Percentiles rank a stretch among this genome's conserved stretches.
phyloP scores from a whole-genome alignment of 805 yeast species.

The Yarrowia deformans region DNA sequence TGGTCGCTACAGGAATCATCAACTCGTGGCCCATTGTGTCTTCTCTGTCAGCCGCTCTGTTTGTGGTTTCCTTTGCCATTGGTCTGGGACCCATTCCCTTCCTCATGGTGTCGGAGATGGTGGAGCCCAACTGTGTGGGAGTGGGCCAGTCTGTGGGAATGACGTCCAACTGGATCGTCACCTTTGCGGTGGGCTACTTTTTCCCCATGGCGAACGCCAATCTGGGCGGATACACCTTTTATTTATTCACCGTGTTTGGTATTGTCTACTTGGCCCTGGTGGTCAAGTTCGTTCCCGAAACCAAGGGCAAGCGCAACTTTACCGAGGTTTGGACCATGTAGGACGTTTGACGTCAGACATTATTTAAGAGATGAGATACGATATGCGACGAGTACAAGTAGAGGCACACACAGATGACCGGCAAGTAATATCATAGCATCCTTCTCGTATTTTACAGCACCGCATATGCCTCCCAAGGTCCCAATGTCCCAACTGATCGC shows the following conservation, averaged over 20 bases:
- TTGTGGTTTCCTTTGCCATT: constrained; percentile 84
- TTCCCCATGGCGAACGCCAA: constrained; percentile 75
- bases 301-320: constrained; percentile 68
- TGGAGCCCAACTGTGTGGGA: constrained; percentile 79
- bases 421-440: too few species aligned
- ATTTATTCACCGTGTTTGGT: constrained; percentile 57
- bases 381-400: too few species aligned
- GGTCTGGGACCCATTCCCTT: constrained; percentile 98
- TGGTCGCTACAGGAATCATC: constrained; percentile 70
- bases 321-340: constrained; percentile 67
- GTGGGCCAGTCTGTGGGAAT: constrained; percentile 94
- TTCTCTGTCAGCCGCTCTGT: constrained; percentile 47
- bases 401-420: too few species aligned
- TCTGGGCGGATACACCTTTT: constrained; percentile 81
- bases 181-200: constrained; percentile 73
- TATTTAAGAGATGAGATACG: background rate
- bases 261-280: constrained; percentile 54
- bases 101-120: constrained; percentile 84
- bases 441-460: too few species aligned
- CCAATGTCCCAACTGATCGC: background rate
- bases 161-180: constrained; percentile 87
- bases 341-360: background rate
- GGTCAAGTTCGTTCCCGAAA: constrained; percentile 68
- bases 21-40: constrained; percentile 28
- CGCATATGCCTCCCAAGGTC: too few species aligned